A percentile compares a stretch with the other conserved stretches of the same genome.
Conservation (phyloP, 164 flowering plant genomes). For the Magnolia changhungtana region DNA sequence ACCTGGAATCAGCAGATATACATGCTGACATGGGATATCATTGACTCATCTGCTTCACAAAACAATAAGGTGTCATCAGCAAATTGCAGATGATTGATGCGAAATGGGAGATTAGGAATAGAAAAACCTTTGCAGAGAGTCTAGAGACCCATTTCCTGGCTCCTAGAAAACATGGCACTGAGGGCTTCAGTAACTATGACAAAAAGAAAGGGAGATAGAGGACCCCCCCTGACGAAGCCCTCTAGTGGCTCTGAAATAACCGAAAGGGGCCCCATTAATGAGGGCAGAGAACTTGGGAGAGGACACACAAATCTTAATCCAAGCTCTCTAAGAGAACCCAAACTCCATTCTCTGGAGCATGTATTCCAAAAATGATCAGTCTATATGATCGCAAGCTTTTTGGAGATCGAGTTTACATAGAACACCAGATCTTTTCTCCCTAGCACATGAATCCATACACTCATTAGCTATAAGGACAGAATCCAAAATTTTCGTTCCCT, state of each 20-base stretch:
- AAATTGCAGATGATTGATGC: no score
- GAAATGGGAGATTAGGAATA: no score
- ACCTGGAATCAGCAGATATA: no score
- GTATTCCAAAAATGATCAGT: background rate
- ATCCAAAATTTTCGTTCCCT: background rate
- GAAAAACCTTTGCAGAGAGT: no score
- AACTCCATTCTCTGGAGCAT: background rate
- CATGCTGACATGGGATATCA: no score
- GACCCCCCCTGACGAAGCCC: background rate
- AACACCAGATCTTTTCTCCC: no score
- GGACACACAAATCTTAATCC: background rate
- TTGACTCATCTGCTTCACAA: no score
- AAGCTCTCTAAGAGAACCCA: background rate
- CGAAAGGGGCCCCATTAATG: background rate
- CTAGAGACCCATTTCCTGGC: no score
- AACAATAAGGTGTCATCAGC: no score
- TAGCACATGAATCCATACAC: background rate
- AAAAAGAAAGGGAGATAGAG: background rate
- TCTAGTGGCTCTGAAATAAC: background rate
- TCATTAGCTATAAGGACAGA: background rate
- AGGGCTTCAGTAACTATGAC: background rate
- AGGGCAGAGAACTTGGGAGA: background rate
- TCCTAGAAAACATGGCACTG: no score
- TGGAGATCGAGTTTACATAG: background rate
- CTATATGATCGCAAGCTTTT: background rate